Evolutionary conservation across 208 protist species (phyloP), one percentile per base, ranked within the genome.

Genomic region (Novymonas esmeraldas): DNA sequence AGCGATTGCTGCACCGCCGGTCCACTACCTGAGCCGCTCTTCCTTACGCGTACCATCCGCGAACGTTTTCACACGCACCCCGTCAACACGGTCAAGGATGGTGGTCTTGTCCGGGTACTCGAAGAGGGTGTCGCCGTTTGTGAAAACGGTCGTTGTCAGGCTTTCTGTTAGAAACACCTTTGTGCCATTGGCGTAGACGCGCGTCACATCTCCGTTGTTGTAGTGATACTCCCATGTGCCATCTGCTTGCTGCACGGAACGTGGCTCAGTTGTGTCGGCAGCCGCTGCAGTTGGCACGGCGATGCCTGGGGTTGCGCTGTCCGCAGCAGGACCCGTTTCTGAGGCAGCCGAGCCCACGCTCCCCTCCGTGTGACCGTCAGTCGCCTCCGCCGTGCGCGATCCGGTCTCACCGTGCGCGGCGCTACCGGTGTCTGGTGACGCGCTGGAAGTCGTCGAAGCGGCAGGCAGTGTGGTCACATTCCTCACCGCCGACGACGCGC

Each of bases 201-300:
- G 64, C 1, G 86, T 91, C 20, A 86, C 62, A 51, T 90, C 80
- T 24, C 87, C 87, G 75, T 81, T 93, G 44, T 46, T 45, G 81
- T 94, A 95, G 14, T 61, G 51, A 52, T 93, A 95, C 58, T 92
- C 82, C 87, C 86, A 94, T 18, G 81, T 88, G 4, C 90, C 90
- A 69, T 93, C 88, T 5, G 55, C 28, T 34, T 83, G 78, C 57
- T 89, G 82, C n/a, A 75, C 64, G 24, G 70, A 70, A 11, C 64
- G 56, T 6, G 87, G 87, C 28, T 85, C 86, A 6, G 56, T 33
- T 10, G 36, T 57, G 20, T n/a, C n/a, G n/a, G n/a, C n/a, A n/a
- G n/a, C n/a, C n/a, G n/a, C n/a, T n/a, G n/a, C n/a, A n/a, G n/a
- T n/a, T 9, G 31, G n/a, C 0, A 20, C 54, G 31, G 36, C 14